Evolutionary conservation across 768 basidiomycete species (phyloP).

Genomic region (Psilocybe cyanescens): DNA sequence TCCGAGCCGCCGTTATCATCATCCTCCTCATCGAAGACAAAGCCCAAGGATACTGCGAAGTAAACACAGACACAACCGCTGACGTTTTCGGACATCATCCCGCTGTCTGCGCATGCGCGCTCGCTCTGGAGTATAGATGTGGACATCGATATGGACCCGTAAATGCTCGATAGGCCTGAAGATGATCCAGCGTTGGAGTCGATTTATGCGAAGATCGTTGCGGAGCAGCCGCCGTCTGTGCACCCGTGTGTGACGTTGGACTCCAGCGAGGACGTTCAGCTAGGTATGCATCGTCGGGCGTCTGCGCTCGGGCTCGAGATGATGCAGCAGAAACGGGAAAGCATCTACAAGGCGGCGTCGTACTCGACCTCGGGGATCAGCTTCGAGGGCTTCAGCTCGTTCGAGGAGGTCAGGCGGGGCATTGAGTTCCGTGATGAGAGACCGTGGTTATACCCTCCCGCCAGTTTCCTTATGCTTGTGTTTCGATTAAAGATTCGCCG

Average conservation of each 20-base stretch:
- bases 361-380: slow-evolving; percentile 58
- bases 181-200: slow-evolving; percentile 60
- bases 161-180: slow-evolving; percentile 44
- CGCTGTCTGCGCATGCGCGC: slow-evolving; percentile 53
- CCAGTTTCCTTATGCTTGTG: slow-evolving; percentile 2
- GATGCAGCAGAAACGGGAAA: slow-evolving; percentile 22
- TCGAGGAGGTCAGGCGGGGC: slow-evolving; percentile 75
- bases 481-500: not conserved
- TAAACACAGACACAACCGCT: slow-evolving; percentile 35
- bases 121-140: slow-evolving; percentile 1
- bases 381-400: slow-evolving; percentile 75
- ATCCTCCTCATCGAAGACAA: too few species aligned
- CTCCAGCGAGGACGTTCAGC: slow-evolving; percentile 27
- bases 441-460: slow-evolving; percentile 66
- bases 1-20: slow-evolving; percentile 23
- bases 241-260: slow-evolving; percentile 47
- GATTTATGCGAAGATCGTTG: slow-evolving; percentile 51
- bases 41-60: slow-evolving; percentile 15
- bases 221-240: slow-evolving; percentile 32
- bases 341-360: slow-evolving; percentile 32
- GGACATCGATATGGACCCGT: not conserved
- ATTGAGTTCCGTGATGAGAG: slow-evolving; percentile 73
- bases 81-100: slow-evolving; percentile 79
- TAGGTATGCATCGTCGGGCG: not conserved
- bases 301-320: not conserved